Conservation (phyloP, 345 rosid genomes). For the Reutealis trisperma region DNA sequence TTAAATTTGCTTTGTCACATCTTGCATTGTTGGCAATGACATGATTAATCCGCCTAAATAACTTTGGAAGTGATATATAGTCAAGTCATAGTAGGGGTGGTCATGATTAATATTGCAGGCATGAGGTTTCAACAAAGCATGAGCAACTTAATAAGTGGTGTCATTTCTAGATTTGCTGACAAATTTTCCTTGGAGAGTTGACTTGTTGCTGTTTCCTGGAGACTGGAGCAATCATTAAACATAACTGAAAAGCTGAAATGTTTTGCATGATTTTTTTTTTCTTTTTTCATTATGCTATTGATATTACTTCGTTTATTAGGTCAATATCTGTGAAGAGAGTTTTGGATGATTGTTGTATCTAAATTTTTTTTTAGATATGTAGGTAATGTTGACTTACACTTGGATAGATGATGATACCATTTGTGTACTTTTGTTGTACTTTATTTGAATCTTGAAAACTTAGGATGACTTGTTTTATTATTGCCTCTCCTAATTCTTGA, state of each 20-base stretch:
- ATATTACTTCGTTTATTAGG: background rate
- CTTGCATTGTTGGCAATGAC: background rate
- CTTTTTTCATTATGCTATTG: background rate
- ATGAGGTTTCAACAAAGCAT: background rate
- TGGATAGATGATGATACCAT: background rate
- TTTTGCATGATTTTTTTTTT: background rate
- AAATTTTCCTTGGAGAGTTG: background rate
- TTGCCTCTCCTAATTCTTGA: background rate
- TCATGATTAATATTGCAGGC: background rate
- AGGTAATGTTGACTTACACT: background rate
- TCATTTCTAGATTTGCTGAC: background rate
- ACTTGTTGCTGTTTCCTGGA: background rate
- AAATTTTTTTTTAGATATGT: background rate
- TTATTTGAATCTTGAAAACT: conserved; percentile 1
- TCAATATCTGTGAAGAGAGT: background rate
- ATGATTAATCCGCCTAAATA: background rate
- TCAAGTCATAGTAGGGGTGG: background rate
- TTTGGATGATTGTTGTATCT: background rate
- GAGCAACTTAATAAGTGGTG: too few species aligned
- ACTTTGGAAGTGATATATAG: background rate
- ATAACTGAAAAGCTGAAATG: background rate
- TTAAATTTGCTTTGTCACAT: background rate
- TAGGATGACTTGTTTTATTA: background rate
- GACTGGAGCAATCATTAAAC: background rate
- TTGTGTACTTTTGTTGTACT: background rate